Evolutionary conservation across 2,329 filamentous ascomycete genomes (phyloP), one percentile per base, ranked within the genome.

Genomic region (Stagonosporopsis rhizophila): DNA sequence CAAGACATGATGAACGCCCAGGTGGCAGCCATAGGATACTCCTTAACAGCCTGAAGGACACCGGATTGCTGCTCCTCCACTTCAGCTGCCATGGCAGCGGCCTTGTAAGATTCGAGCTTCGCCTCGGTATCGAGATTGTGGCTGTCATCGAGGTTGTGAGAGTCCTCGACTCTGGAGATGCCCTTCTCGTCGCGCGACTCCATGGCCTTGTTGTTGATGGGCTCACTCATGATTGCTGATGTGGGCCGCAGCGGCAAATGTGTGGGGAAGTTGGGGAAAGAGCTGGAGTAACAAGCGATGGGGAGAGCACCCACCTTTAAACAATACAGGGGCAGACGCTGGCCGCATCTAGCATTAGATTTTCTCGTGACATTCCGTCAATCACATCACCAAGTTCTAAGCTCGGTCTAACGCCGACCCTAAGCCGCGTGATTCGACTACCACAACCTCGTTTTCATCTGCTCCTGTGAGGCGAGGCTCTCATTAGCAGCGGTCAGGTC

Each of bases 21-120:
- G 59, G 79, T 79, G 15, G 77, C 78, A 62, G 83, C 83, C 74
- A 80, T 79, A 15, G 83, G 83, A 68, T 85, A 82, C 12, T 76
- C 78, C 69, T 73, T 78, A 53, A 83, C 79, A 56, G 83, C 82
- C 64, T 83, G 52, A 15, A 79, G 41, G 55, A 82, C 80, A 1
- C 66, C 73, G 81, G 84, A 83, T 28, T 78, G 68, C 66, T 83
- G 81, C 69, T 85, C 83, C 23, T 62, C 68, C 58, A 79, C 81
- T 75, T 88, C 86, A 12, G 83, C 85, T 59, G 84, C 81, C 64
- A 85, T 82, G 60, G 84, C 84, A 63, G 77, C 82, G 6, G 77
- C 73, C 76, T 81, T 83, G 79, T 78, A 80, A 52, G 79, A 76
- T 60, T 74, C 64, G 56, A 71, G 58, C 52, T 67, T 57, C 14